These are phyloP conservation scores for Ophiostoma tasmaniense DNA, from an alignment of 2,329 filamentous ascomycete species.

Conservation along the genomic window DNA sequence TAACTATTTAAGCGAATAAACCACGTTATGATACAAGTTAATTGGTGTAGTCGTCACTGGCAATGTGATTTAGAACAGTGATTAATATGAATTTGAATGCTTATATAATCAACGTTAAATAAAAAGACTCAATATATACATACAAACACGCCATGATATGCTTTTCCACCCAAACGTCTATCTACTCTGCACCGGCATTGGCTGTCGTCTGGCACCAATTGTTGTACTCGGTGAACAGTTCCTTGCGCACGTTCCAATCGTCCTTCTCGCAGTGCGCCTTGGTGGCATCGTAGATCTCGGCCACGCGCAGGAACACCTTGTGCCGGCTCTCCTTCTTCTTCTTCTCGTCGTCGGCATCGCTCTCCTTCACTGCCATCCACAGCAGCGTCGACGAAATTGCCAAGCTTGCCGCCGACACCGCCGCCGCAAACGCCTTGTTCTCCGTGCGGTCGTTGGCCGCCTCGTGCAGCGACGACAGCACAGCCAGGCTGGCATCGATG, in stretches of 20 bases:
- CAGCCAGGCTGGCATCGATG: slow-evolving; percentile 38
- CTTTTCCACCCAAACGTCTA: background rate
- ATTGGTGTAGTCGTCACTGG: background rate
- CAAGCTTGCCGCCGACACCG: slow-evolving; percentile 65
- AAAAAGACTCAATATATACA: background rate
- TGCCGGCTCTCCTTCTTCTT: slow-evolving; percentile 32
- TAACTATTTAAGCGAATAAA: background rate
- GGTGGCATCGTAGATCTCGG: slow-evolving; percentile 56
- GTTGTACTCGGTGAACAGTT: slow-evolving; percentile 64
- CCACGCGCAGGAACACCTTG: slow-evolving; percentile 42
- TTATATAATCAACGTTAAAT: background rate
- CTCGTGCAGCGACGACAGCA: slow-evolving; percentile 64
- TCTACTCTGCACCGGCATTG: background rate
- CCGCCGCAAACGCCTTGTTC: slow-evolving; percentile 58
- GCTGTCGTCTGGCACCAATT: slow-evolving; percentile 49
- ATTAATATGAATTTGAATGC: background rate
- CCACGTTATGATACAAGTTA: background rate
- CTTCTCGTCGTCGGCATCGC: background rate
- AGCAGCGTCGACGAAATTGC: slow-evolving; percentile 57
- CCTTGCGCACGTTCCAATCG: slow-evolving; percentile 51
- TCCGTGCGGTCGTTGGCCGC: slow-evolving; percentile 50
- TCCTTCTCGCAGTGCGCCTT: slow-evolving; percentile 52
- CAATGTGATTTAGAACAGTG: background rate
- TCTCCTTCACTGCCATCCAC: slow-evolving; percentile 34
- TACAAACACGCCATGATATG: background rate